Evolutionary conservation across 2,329 filamentous ascomycete genomes (phyloP).

Genomic region (Nannizziopsis barbatae): DNA sequence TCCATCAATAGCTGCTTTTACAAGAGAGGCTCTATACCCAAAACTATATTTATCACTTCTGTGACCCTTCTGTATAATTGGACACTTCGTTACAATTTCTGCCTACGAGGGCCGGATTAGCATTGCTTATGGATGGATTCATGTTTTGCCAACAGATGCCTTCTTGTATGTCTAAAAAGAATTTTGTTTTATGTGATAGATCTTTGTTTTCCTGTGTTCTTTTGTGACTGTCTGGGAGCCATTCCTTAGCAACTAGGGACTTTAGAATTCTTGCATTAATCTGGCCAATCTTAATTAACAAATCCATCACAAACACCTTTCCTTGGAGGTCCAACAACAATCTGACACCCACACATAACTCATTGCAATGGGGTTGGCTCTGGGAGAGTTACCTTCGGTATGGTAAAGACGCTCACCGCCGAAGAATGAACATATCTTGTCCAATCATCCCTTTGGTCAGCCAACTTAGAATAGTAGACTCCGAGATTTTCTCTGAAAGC

Average conservation of each 20-base stretch:
- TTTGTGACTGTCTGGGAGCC: not conserved
- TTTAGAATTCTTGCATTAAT: not conserved
- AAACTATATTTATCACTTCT: constrained; percentile 2
- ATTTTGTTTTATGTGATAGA: constrained; percentile 1
- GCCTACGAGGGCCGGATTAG: constrained; percentile 8
- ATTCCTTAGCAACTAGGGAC: constrained; percentile 7
- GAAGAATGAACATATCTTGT: too few species aligned
- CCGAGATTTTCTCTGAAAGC: too few species aligned
- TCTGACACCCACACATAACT: too few species aligned
- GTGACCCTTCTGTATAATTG: constrained; percentile 5
- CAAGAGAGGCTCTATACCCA: not conserved
- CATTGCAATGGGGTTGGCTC: too few species aligned
- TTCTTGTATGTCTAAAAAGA: constrained; percentile 9
- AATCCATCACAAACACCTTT: too few species aligned
- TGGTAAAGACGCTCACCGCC: too few species aligned
- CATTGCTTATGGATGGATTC: constrained; percentile 13
- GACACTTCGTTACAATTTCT: constrained; percentile 8
- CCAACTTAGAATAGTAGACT: too few species aligned
- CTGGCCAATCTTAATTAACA: not conserved
- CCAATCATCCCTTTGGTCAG: too few species aligned
- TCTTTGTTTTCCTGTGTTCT: not conserved
- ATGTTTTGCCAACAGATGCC: constrained; percentile 5
- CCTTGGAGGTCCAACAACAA: too few species aligned
- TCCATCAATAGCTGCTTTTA: not conserved
- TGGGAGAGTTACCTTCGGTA: too few species aligned